Evolutionary conservation across 2,329 filamentous ascomycete species (phyloP), one percentile per base, ranked within the genome.

Genomic region (Pseudogymnoascus sp.): DNA sequence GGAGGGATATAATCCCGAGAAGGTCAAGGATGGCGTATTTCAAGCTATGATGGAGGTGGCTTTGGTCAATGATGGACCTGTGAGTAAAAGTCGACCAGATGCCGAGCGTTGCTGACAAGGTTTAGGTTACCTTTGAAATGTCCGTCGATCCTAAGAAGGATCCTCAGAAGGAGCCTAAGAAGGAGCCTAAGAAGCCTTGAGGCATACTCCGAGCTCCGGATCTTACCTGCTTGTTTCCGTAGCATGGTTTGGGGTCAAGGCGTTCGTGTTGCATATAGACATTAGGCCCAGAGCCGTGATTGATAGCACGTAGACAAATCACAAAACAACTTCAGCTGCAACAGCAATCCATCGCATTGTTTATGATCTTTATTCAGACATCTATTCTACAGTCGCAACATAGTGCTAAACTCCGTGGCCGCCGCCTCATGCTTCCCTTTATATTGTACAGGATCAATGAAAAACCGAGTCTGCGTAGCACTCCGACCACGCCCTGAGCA

Each of bases 1-100:
- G 69, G 81, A 86, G 62, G 81, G 86, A 2, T 96, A 97, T 74
- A 75, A 79, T 4, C 75, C 83, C 6, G 89, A 91, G 7, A 87
- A 82, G 67, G 93, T 99, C 64, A 92, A 96, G 74, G 88, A 99
- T 73, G 95, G 96, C n/a, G 86, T 93, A 31, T 99, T 99, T 75
- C 93, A 96, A 73, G 95, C 95, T 60, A 97, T 96, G 93, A 99
- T 99, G 95, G 89, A 97, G 72, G 93, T 99, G 64, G 89, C 90
- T 59, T 77, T 97, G 31, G 86, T 97, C 60, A 97, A 97, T 69
- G 93, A 97, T 69, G 86, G 86, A 1, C 86, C 86, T 62, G 86
- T 88, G 73, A 70, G 78, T 70, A n/a, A 35, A 35, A 40, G 21
- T 14, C 7, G 14, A 19, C 8, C 5, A 14, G 50, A 33, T 1